Evolutionary conservation across 2,329 filamentous ascomycete genomes (phyloP).

Genomic region (Neonectria neomacrospora): DNA sequence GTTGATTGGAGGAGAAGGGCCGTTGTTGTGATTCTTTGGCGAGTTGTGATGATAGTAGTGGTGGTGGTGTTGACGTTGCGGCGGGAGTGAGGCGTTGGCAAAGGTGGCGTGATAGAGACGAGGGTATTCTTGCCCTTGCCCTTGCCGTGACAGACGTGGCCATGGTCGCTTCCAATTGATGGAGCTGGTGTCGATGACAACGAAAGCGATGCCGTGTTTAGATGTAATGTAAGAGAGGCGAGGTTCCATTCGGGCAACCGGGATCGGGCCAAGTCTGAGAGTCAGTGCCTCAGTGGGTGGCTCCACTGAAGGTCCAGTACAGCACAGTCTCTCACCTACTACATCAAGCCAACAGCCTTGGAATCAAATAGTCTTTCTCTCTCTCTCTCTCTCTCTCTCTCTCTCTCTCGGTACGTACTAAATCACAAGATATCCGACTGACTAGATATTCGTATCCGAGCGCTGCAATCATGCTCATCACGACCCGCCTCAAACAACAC

Average conservation of each 20-base stretch:
- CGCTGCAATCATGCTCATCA: neutral
- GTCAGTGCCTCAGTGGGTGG: neutral
- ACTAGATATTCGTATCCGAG: neutral
- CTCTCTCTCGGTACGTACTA: neutral
- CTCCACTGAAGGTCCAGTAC: neutral
- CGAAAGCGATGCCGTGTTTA: neutral
- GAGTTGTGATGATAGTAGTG: neutral
- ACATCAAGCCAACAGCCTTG: neutral
- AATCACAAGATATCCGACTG: neutral
- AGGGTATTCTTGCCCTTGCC: neutral
- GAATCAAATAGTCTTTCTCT: neutral
- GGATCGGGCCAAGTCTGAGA: neutral
- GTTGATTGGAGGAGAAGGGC: constrained; percentile 25
- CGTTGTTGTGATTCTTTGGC: neutral
- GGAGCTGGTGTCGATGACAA: neutral
- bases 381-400: no score
- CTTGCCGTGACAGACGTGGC: neutral
- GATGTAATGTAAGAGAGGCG: neutral
- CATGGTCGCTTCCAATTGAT: neutral
- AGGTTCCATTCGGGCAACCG: constrained; percentile 1
- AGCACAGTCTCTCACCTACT: neutral
- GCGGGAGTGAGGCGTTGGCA: constrained; percentile 3
- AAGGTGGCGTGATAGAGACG: constrained; percentile 16
- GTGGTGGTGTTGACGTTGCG: neutral
- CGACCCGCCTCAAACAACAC: neutral